Conservation (phyloP, 148 eudicot species). For the Vaccinium vitisidaea region DNA sequence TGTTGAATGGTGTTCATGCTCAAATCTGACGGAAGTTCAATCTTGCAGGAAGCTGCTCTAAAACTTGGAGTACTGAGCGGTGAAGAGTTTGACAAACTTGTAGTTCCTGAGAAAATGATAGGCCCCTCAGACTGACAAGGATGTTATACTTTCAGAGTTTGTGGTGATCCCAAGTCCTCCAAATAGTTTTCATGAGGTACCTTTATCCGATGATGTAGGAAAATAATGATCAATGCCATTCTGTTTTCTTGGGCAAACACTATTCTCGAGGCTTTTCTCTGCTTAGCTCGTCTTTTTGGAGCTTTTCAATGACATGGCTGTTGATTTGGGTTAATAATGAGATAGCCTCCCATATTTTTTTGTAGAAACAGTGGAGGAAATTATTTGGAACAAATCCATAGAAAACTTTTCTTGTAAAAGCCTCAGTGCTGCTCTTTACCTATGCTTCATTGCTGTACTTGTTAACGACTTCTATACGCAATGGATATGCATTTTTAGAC, state of each 20-base stretch:
- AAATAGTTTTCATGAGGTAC: background rate
- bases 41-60: conserved; percentile 83
- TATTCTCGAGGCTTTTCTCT: conserved; percentile 26
- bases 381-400: background rate
- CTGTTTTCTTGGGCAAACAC: background rate
- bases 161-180: background rate
- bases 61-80: conserved; percentile 74
- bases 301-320: background rate
- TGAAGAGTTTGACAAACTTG: conserved; percentile 81
- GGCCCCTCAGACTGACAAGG: conserved; percentile 66
- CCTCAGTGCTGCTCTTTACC: background rate
- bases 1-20: background rate
- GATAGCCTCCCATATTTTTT: conserved; percentile 24
- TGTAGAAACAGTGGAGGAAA: conserved; percentile 7
- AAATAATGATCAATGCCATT: background rate
- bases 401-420: background rate
- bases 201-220: background rate
- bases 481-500: background rate
- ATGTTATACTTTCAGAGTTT: background rate
- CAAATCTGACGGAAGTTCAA: conserved; percentile 4
- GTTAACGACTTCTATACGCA: background rate
- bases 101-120: conserved; percentile 92
- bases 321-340: conserved; percentile 19
- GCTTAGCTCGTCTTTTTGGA: background rate
- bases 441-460: background rate